Evolutionary conservation across 1,284 basidiomycete genomes (phyloP).

Genomic region (Apiotrichum gracile): DNA sequence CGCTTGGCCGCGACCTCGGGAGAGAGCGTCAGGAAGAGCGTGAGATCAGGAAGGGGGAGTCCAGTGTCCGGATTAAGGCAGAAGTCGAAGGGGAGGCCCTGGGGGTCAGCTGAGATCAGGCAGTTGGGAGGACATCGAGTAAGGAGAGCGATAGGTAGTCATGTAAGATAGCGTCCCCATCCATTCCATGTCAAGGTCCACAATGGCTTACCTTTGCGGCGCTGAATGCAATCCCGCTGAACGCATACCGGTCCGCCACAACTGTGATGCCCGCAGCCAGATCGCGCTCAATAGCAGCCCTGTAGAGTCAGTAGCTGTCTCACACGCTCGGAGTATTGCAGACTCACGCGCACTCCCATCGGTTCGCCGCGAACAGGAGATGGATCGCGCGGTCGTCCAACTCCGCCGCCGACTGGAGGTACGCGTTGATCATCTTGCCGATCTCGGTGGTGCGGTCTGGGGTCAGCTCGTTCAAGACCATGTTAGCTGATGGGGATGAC

Average conservation of each 20-base stretch:
- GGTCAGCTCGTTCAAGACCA: too few relatives aligned
- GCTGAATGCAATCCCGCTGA: constrained; percentile 93
- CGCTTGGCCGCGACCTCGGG: constrained; percentile 64
- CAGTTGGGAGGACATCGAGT: too few relatives aligned
- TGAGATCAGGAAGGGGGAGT: constrained; percentile 82
- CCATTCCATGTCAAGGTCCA: background rate
- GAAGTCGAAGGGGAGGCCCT: constrained; percentile 62
- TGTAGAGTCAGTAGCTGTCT: constrained; percentile 35
- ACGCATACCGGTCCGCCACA: constrained; percentile 91
- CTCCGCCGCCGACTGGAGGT: constrained; percentile 74
- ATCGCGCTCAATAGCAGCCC: constrained; percentile 59
- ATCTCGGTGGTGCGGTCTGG: constrained; percentile 86
- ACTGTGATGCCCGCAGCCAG: constrained; percentile 65
- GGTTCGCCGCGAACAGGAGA: constrained; percentile 91
- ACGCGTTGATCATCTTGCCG: constrained; percentile 88
- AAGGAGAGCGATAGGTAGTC: background rate
- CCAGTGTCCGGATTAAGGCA: constrained; percentile 77
- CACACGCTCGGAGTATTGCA: too few relatives aligned
- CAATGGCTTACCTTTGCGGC: constrained; percentile 63
- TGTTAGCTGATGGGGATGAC: too few relatives aligned
- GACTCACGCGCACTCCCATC: constrained; percentile 87
- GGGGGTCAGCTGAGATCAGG: constrained; percentile 2
- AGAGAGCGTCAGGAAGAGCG: constrained; percentile 77
- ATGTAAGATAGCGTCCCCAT: background rate
- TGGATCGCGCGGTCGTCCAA: constrained; percentile 89